These are phyloP conservation scores for Canna indica DNA, from an alignment of 176 grass and related monocot genomes.

Conservation along the genomic window DNA sequence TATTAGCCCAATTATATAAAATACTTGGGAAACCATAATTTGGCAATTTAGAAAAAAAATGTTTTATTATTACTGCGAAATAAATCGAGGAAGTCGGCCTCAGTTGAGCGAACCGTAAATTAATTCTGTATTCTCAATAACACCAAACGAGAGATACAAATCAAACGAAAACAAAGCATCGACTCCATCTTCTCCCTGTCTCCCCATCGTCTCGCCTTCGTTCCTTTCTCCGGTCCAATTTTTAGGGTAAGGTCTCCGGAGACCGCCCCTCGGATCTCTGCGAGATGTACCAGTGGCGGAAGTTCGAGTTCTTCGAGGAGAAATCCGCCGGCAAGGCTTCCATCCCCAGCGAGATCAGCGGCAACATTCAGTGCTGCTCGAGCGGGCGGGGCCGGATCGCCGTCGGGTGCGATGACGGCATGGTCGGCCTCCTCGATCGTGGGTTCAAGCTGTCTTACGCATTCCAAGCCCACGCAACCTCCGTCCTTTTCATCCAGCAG, in stretches of 20 bases:
- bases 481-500: constrained; percentile 71
- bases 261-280: constrained; percentile 8
- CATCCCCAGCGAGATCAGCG: constrained; percentile 39
- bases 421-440: constrained; percentile 49
- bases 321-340: constrained; percentile 33
- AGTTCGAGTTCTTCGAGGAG: constrained; percentile 95
- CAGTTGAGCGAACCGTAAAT: no score
- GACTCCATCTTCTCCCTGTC: background rate
- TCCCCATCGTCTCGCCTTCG: background rate
- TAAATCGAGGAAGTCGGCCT: no score
- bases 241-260: background rate
- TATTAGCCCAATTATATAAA: no score
- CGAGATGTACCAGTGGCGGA: constrained; percentile 76
- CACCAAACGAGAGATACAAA: background rate
- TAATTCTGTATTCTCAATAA: background rate
- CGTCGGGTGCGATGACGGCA: constrained; percentile 75
- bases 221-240: background rate
- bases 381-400: constrained; percentile 64
- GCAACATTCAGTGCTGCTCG: constrained; percentile 55
- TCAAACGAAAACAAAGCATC: background rate
- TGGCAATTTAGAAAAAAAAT: no score
- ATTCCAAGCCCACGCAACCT: constrained; percentile 21
- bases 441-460: constrained; percentile 21
- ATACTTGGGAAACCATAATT: no score
- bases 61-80: no score